Percentiles rank a stretch among this genome's conserved stretches.
Conservation (phyloP, 352 stramenopile species). For the Pythium volutum region DNA sequence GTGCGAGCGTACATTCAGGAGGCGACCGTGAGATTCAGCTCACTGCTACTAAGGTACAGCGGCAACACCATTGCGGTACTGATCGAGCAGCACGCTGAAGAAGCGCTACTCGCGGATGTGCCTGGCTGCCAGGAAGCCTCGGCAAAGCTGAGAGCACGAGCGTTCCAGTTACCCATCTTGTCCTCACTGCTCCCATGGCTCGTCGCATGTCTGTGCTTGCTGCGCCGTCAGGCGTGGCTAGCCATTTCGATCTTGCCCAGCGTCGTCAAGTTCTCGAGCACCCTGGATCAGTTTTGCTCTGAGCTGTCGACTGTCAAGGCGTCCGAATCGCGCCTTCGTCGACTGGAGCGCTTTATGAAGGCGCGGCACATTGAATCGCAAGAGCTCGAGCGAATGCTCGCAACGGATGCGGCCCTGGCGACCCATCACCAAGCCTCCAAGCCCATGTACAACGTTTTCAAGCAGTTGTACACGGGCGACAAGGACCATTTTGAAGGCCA, state of each 20-base stretch:
- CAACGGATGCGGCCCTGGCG: slow-evolving; percentile 42
- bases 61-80: slow-evolving; percentile 48
- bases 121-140: neutral
- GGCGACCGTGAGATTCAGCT: slow-evolving; percentile 58
- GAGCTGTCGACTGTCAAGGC: slow-evolving; percentile 59
- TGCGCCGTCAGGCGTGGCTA: slow-evolving; percentile 79
- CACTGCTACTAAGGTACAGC: slow-evolving; percentile 57
- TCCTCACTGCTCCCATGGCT: slow-evolving; percentile 75
- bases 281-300: slow-evolving; percentile 72
- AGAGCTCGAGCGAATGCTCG: slow-evolving; percentile 55
- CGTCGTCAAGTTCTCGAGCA: slow-evolving; percentile 58
- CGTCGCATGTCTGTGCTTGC: slow-evolving; percentile 71
- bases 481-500: slow-evolving; percentile 90
- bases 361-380: slow-evolving; percentile 60
- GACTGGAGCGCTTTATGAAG: slow-evolving; percentile 59
- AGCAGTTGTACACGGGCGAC: slow-evolving; percentile 84
- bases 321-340: slow-evolving; percentile 56
- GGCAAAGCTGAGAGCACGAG: slow-evolving; percentile 7
- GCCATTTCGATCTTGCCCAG: slow-evolving; percentile 63
- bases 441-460: slow-evolving; percentile 85
- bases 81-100: slow-evolving; percentile 47
- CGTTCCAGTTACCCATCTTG: slow-evolving; percentile 41
- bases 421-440: slow-evolving; percentile 55
- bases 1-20: slow-evolving; percentile 63
- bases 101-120: slow-evolving; percentile 5